Base-by-base conservation (phyloP, 73 alveolate genomes). In the Paramecium sexaurelia region DNA sequence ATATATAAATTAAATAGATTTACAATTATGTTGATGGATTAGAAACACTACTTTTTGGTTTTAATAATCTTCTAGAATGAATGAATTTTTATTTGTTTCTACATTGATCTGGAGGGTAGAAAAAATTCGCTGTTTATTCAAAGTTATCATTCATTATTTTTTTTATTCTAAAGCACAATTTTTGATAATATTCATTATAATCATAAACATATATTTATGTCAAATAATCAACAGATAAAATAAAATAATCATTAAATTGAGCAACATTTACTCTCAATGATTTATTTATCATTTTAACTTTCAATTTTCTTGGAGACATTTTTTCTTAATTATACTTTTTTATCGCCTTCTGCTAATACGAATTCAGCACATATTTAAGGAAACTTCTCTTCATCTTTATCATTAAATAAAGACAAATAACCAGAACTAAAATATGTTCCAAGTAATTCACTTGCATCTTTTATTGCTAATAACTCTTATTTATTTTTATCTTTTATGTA, bases 361-460 rank as follows among this genome's bases (percentile, higher is more conserved):
- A 61, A 61, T 61, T 61, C 83, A 0, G 83, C 83, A 24, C 83
- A 61, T 4, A 61, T 61, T 6, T 61, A 10, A 1, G 83, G 83
- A 26, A 61, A 2, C 13, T 0, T 61, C 11, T 61, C 83, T 61
- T 61, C 83, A 29, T 61, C 83, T 27, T 61, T 61, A 29, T 61
- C 39, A 11, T 61, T 24, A 15, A 61, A 26, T 29, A 29, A 29
- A 8, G 83, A 61, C 26, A 61, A 61, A 61, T 61, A 61, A 11
- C 83, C 83, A 29, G 83, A 61, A 61, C 83, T 61, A 32, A 61
- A 61, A 10, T 61, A 61, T 1, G 83, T 24, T 26, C 83, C 83
- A 1, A 61, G 8, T 61, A 61, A 61, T 61, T 61, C 83, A 61
- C 43, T 61, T 13, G 83, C 83, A 61, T 61, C 83, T 24, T 61